Evolutionary conservation across 176 grass and related monocot species (phyloP).

Genomic region (Ananas comosus): DNA sequence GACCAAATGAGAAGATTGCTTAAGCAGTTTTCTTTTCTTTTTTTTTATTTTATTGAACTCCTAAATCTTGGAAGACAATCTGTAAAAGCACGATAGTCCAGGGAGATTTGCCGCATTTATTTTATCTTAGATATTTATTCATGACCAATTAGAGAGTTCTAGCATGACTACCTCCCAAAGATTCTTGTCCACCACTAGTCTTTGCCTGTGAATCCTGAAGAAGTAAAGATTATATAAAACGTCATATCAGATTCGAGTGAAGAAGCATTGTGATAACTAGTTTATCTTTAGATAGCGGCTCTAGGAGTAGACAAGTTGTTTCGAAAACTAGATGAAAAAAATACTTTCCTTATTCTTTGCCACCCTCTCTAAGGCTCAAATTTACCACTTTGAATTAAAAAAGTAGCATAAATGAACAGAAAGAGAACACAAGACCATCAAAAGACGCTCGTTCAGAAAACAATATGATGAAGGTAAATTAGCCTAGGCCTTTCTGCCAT

Average conservation of each 20-base stretch:
- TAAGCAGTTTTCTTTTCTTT: too few species aligned
- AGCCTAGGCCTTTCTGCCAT: neutral
- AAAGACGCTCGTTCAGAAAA: neutral
- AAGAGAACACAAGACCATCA: neutral
- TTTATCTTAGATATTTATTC: neutral
- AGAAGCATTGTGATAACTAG: neutral
- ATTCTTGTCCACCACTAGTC: slow-evolving; percentile 5
- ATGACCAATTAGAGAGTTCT: neutral
- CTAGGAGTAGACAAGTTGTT: too few species aligned
- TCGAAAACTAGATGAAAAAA: too few species aligned
- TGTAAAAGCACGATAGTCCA: too few species aligned
- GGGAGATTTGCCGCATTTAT: neutral
- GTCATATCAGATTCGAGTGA: neutral
- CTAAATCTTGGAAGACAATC: too few species aligned
- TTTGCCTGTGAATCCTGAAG: slow-evolving; percentile 6
- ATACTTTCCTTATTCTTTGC: too few species aligned
- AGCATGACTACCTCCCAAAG: slow-evolving; percentile 3
- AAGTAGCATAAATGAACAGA: slow-evolving; percentile 16
- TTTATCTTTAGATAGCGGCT: neutral
- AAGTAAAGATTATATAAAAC: neutral
- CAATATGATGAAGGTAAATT: slow-evolving; percentile 20
- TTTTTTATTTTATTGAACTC: too few species aligned
- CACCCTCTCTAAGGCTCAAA: too few species aligned
- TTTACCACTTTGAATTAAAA: too few species aligned
- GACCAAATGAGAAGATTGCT: too few species aligned